These are phyloP conservation scores for Brettanomyces custersianus DNA, from an alignment of 805 yeast genomes.

Conservation along the genomic window DNA sequence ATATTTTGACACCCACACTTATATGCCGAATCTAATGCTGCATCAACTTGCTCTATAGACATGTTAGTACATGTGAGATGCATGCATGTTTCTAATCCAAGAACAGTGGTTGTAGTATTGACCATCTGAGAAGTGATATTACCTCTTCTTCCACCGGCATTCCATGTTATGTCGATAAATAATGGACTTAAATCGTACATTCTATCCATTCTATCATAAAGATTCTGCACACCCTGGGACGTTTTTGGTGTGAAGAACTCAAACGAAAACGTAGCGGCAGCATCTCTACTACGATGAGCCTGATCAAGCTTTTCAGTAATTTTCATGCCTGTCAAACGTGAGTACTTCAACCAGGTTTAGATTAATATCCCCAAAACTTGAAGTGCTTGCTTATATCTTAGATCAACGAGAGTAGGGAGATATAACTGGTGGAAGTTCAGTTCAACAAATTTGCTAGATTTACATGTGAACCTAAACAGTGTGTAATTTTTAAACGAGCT, in stretches of 20 bases:
- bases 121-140: slow-evolving; percentile 86
- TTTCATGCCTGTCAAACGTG: slow-evolving; percentile 27
- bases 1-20: slow-evolving; percentile 93
- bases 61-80: slow-evolving; percentile 95
- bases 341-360: neutral
- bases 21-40: slow-evolving; percentile 78
- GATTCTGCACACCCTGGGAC: slow-evolving; percentile 89
- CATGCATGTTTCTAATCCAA: slow-evolving; percentile 95
- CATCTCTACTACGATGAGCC: slow-evolving; percentile 25
- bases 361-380: neutral
- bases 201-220: slow-evolving; percentile 95
- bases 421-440: neutral
- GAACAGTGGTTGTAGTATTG: slow-evolving; percentile 77
- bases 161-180: slow-evolving; percentile 96
- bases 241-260: slow-evolving; percentile 98
- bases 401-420: neutral
- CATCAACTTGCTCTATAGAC: slow-evolving; percentile 72
- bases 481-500: no score
- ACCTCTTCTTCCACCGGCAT: slow-evolving; percentile 89
- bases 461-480: no score
- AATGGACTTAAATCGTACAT: slow-evolving; percentile 90
- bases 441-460: no score
- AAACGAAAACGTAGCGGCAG: slow-evolving; percentile 75
- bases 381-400: no score
- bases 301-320: slow-evolving; percentile 35